Evolutionary conservation across 345 rosid species (phyloP).

Genomic region (Eucalyptus brandiana): DNA sequence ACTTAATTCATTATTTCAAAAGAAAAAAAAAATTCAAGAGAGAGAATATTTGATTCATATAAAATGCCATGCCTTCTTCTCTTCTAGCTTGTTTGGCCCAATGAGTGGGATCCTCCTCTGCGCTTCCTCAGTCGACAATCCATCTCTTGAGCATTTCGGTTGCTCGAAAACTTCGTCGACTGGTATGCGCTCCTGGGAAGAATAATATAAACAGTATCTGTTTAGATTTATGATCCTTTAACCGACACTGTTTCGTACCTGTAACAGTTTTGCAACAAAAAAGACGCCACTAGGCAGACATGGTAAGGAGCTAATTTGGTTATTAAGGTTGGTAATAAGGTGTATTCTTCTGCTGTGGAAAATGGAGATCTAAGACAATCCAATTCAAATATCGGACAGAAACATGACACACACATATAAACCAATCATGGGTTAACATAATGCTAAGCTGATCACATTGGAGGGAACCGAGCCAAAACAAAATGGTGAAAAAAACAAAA

Average conservation of each 20-base stretch:
- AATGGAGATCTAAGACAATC: background rate
- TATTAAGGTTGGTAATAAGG: background rate
- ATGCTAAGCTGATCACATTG: background rate
- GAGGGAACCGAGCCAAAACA: background rate
- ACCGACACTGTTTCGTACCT: background rate
- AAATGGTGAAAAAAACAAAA: background rate
- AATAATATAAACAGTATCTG: background rate
- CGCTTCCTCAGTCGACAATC: slow-evolving; percentile 65
- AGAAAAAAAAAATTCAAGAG: background rate
- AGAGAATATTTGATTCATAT: background rate
- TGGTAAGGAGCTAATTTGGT: background rate
- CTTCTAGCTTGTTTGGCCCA: slow-evolving; percentile 94
- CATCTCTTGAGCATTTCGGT: slow-evolving; percentile 66
- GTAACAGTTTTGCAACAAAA: background rate
- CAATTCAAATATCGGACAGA: background rate
- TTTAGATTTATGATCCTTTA: background rate
- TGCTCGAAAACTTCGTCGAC: slow-evolving; percentile 84
- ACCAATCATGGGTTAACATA: background rate
- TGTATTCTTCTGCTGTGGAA: background rate
- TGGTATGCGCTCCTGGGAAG: slow-evolving; percentile 62
- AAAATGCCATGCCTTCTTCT: slow-evolving; percentile 30
- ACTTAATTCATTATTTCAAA: background rate
- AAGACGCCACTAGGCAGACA: background rate
- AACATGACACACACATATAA: background rate
- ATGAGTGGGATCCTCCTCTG: slow-evolving; percentile 55